Percentiles rank a stretch among this genome's conserved stretches.
Evolutionary conservation across 176 grass and related monocot species (phyloP).

Genomic region (Hyparrhenia diplandra): DNA sequence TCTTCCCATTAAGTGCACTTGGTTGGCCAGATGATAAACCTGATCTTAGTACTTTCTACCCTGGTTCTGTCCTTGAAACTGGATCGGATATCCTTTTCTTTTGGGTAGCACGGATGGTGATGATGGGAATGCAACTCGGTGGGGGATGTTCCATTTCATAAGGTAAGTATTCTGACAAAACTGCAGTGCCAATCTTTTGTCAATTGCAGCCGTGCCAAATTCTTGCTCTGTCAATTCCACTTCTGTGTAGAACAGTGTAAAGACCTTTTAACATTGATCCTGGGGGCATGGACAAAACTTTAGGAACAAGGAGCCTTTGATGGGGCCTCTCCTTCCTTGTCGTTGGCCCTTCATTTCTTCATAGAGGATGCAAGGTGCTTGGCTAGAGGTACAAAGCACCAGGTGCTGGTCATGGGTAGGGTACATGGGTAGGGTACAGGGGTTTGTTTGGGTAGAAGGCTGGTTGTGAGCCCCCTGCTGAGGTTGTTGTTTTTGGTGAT

Average conservation of each 20-base stretch:
- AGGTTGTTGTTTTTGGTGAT: too few relatives aligned
- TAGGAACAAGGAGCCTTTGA: too few relatives aligned
- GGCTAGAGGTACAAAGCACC: too few relatives aligned
- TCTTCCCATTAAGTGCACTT: constrained; percentile 83
- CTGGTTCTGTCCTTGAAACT: constrained; percentile 81
- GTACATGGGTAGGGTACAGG: too few relatives aligned
- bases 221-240: neutral
- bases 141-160: constrained; percentile 75
- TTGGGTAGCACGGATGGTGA: constrained; percentile 95
- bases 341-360: too few relatives aligned
- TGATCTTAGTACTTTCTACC: constrained; percentile 76
- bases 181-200: neutral
- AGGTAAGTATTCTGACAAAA: constrained; percentile 41
- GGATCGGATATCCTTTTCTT: constrained; percentile 86
- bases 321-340: too few relatives aligned
- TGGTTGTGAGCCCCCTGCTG: too few relatives aligned
- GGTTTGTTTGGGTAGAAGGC: too few relatives aligned
- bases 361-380: too few relatives aligned
- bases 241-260: neutral
- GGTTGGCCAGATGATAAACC: constrained; percentile 76
- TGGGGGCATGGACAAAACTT: too few relatives aligned
- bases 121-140: constrained; percentile 85
- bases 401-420: too few relatives aligned
- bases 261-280: neutral
- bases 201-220: neutral